Conservation (phyloP, 768 basidiomycete genomes). For the Pisolithus marmoratus region DNA sequence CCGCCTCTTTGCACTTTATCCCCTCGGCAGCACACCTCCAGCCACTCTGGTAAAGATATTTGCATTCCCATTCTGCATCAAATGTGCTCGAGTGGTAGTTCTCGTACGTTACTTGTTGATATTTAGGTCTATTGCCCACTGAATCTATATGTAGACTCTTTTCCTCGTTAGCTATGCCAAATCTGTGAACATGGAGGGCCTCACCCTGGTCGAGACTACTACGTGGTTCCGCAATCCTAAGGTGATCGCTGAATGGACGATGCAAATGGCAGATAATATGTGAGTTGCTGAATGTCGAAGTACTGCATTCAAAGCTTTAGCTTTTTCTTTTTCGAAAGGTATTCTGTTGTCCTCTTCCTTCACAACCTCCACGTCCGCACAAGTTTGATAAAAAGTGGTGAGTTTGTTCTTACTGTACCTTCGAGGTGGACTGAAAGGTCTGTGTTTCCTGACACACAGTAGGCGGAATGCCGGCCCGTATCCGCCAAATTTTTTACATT, state of each 20-base stretch:
- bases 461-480: constrained; percentile 17
- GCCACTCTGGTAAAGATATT: too few species aligned
- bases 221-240: constrained; percentile 5
- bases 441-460: background rate
- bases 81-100: too few species aligned
- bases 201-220: background rate
- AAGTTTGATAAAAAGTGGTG: too few species aligned
- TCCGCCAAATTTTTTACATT: constrained; percentile 34
- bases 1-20: too few species aligned
- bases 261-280: too few species aligned
- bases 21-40: too few species aligned
- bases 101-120: background rate
- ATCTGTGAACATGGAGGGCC: background rate
- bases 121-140: background rate
- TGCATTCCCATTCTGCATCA: too few species aligned
- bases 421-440: constrained; percentile 10
- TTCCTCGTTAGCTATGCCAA: background rate
- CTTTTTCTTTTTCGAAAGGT: constrained; percentile 7
- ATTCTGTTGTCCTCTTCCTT: constrained; percentile 25
- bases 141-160: background rate
- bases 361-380: too few species aligned
- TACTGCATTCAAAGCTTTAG: background rate
- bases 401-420: too few species aligned
- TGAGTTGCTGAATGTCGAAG: constrained; percentile 11
- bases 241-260: too few species aligned